Evolutionary conservation across 306 rosid genomes (phyloP).

Genomic region (Dryas alaskensis): DNA sequence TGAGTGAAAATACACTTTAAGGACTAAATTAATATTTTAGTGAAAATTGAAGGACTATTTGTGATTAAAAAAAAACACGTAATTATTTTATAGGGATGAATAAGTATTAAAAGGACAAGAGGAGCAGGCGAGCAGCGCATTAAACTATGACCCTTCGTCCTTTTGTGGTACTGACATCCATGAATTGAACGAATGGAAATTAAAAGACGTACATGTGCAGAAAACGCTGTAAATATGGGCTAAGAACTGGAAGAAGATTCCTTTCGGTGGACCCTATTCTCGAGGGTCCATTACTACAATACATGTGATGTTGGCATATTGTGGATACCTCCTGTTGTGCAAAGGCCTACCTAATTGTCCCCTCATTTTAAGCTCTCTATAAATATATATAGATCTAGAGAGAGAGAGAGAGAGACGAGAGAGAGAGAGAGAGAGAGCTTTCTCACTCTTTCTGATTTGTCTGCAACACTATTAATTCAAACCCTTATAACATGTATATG

Average conservation of each 20-base stretch:
- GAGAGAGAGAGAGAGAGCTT: not conserved
- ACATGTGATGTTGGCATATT: slow-evolving; percentile 67
- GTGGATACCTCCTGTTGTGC: slow-evolving; percentile 30
- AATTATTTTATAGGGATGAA: not conserved
- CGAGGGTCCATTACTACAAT: slow-evolving; percentile 55
- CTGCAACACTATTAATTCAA: not conserved
- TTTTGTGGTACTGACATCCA: slow-evolving; percentile 45
- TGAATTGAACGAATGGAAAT: slow-evolving; percentile 20
- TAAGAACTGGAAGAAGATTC: slow-evolving; percentile 46
- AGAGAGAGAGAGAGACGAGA: not conserved
- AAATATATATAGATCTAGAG: not conserved
- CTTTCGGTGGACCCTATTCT: slow-evolving; percentile 44
- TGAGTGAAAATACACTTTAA: no score
- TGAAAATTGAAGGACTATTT: no score
- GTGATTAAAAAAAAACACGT: no score
- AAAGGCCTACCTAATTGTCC: slow-evolving; percentile 46
- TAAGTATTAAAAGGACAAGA: not conserved
- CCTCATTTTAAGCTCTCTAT: slow-evolving; percentile 33
- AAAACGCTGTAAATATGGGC: slow-evolving; percentile 6
- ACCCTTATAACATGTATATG: no score
- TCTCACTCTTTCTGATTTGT: not conserved
- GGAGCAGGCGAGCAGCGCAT: not conserved
- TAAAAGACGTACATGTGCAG: not conserved
- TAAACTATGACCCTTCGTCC: slow-evolving; percentile 21
- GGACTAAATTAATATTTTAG: no score